Evolutionary conservation across 192 early-diverging fungal species (phyloP), one percentile per base, ranked within the genome.

Genomic region (Dissophora globulifera): DNA sequence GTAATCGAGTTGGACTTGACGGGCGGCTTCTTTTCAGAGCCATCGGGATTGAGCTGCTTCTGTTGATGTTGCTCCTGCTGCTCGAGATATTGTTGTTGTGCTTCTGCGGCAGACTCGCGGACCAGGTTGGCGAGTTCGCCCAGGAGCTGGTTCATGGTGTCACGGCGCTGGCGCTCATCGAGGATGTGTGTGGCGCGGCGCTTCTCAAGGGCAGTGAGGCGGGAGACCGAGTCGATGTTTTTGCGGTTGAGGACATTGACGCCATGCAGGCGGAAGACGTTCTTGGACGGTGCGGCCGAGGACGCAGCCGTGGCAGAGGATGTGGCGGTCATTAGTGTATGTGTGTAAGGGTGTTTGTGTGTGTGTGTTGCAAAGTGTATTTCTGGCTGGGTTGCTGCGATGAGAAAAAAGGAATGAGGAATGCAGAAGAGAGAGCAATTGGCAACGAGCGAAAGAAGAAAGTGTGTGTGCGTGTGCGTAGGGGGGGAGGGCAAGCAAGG

Each of bases 1-100:
- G 72, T 76, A 58, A 76, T 76, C 46, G 72, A 76, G 52, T 76
- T 76, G 31, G 72, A 76, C 55, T 76, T 76, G 72, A 76, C 72
- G 11, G 58, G 62, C 20, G 72, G 63, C 23, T 57, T 76, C 58
- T 67, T 66, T 19, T 76, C 72, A 7, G 57, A 32, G 15, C 62
- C 62, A 31, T 76, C 72, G n/a, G 56, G 17, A 20, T 50, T 62
- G 32, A 56, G 27, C 45, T 62, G 59, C 10, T 55, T 53, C 32
- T 62, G 59, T n/a, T 56, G 58, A 40, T 50, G 48, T 31, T 72
- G 69, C 25, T 66, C 46, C 16, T 63, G 60, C 40, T 58, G 48
- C 29, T 71, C 59, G 15, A 59, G 48, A 17, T 58, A 61, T 29
- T 47, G 49, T 10, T 58, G 48, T 9, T 50, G 43, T 23, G 26